Base-by-base conservation (phyloP, 163 green algal genomes). In the Botryococcus braunii region DNA sequence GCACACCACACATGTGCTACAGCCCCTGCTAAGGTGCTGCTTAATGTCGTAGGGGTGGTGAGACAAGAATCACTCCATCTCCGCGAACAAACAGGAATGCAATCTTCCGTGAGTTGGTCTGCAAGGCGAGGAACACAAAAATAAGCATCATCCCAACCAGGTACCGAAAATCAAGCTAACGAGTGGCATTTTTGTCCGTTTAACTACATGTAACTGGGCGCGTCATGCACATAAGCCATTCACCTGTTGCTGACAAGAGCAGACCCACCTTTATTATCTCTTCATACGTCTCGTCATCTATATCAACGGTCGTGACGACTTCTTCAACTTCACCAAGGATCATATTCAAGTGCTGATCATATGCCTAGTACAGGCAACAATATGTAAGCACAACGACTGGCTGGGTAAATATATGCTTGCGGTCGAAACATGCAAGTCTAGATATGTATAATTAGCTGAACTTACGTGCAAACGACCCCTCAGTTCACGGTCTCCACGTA, bases 271-370 rank as follows among this genome's bases (percentile, higher is more conserved):
- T 98, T 68, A 99, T 87, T 71, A 98, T 98, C 75, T 99, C 95
- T 73, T 99, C 95, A 73, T 97, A 99, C 32, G 95, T 99, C 78
- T 99, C 95, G 61, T 97, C 92, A 68, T 99, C 95, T 34, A 98
- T 95, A 67, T 99, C 95, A 2, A 96, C 78, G 3, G 79, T 92
- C 0, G 93, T 99, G 2, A 97, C 86, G 0, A 84, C 95, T 81
- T 99, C 95, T 78, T 99, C 95, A 34, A 98, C 94, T 5, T 99
- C 93, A 3, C 95, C 95, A 37, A 99, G 73, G 21, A 99, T 96
- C 88, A 99, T 97, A 77, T 99, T 99, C 34, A 99, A 69, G 73
- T 99, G 95, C 81, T 99, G 95, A 72, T 99, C 95, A 71, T 98
- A 99, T 5, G 95, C 95, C 90, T 99, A 85, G 50, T 67, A 5